Base-by-base conservation (phyloP, 495 filamentous ascomycete genomes). In the Aspergillus leporis region DNA sequence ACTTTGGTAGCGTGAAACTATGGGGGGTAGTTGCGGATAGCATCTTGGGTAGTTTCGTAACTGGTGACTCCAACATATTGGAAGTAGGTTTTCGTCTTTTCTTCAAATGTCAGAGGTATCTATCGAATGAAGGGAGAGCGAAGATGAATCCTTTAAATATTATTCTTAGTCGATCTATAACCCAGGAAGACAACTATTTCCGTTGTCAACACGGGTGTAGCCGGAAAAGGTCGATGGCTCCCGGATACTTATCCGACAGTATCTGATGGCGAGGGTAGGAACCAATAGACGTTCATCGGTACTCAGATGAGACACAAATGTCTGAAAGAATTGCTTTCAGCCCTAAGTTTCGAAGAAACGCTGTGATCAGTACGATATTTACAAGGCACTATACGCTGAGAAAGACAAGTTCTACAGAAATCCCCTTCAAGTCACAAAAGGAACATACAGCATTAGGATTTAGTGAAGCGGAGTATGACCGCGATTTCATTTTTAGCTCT, bases 11-110 rank as follows among this genome's bases (percentile, higher is more conserved):
- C n/a, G 56, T 49, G 41, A 59, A 52, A 46, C 51, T 22, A 25
- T 62, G 58, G 14, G 59, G 50, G 31, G 36, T 32, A 28, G 52
- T 43, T 48, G 61, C 51, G 14, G 60, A 58, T 5, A 63, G 45
- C 60, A 61, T 61, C 3, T 30, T 65, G 18, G 23, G 23, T 4
- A 41, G 41, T n/a, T 40, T 48, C 30, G 34, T 8, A 14, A 41
- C 12, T 22, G 43, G 45, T 32, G 55, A 57, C 18, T 50, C 53
- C 38, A 55, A 45, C 52, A 55, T 30, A 4, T 36, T 53, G 51
- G 2, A 19, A n/a, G 25, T 3, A 48, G 25, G 25, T 3, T 34
- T n/a, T n/a, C n/a, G 25, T 53, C 40, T 3, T n/a, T 51, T 9
- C 9, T 9, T 28, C 13, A 21, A 21, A 16, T 3, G 31, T 21